A percentile compares a stretch with the other conserved stretches of the same genome.
Conservation (phyloP, 495 filamentous ascomycete genomes). For the Achaetomiella virescens region DNA sequence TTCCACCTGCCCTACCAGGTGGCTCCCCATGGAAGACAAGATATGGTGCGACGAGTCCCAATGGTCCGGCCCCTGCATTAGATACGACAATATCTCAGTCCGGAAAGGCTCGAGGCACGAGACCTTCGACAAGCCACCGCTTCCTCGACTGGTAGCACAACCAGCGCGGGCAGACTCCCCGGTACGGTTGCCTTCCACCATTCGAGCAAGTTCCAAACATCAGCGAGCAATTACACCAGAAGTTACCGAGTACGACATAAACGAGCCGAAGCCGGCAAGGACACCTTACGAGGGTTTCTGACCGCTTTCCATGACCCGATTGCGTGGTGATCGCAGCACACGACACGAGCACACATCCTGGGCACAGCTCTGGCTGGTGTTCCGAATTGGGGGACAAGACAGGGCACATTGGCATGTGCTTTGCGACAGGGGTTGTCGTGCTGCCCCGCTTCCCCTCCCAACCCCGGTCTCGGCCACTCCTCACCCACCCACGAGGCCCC, state of each 20-base stretch:
- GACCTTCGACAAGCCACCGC: not conserved
- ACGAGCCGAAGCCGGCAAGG: not conserved
- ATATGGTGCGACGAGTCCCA: conserved; percentile 2
- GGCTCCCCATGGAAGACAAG: conserved; percentile 11
- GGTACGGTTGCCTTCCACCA: not conserved
- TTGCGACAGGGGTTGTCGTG: conserved; percentile 7
- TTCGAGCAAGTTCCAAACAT: not conserved
- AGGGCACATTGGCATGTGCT: conserved; percentile 7
- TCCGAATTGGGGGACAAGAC: not conserved
- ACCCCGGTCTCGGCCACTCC: not conserved
- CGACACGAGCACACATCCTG: not conserved
- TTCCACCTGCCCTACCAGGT: not conserved
- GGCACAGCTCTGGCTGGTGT: not conserved
- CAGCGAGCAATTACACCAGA: not conserved
- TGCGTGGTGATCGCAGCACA: not conserved
- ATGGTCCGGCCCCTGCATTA: not conserved
- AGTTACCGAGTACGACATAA: not conserved
- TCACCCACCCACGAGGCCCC: not conserved
- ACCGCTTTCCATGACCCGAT: not conserved
- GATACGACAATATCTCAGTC: not conserved
- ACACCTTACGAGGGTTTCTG: not conserved
- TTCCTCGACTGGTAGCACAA: not conserved
- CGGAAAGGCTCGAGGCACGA: not conserved
- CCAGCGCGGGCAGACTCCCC: not conserved
- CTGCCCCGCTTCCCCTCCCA: conserved; percentile 1